Base-by-base conservation (phyloP, 2,329 filamentous ascomycete species). In the Apiospora saccharicola region DNA sequence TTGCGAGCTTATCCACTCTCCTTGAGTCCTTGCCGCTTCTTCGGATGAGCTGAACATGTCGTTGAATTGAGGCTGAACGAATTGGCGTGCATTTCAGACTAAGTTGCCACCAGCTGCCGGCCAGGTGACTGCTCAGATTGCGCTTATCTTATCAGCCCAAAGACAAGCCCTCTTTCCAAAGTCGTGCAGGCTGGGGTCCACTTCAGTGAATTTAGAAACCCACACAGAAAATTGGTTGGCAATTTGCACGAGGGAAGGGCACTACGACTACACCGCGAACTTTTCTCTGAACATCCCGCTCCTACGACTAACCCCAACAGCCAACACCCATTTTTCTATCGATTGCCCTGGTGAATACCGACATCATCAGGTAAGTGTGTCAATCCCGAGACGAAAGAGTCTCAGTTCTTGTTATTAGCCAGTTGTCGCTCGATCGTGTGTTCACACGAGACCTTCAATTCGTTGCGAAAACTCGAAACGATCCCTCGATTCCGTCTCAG, bases 291-390 rank as follows among this genome's bases (percentile, higher is more conserved):
- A 70, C 68, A 70, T 70, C 37, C 68, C 68, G 68, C 47, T 57
- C 44, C 26, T 12, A 69, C 68, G 68, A 70, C 68, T 70, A 70
- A 70, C 68, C 68, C 68, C 68, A 51, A 70, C 68, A 70, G 47
- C 68, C 68, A 44, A 44, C 47, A 57, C 68, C 47, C 68, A 57
- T 57, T 57, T 26, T 53, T 51, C 46, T 47, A 47, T 41, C 68
- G 68, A 70, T 70, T 70, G 68, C 68, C 49, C 68, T 53, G 68
- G 68, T 70, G 68, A 70, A 70, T 37, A 51, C 68, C 47, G 47
- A 47, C 47, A 53, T 70, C 68, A 70, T 53, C 68, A 70, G 68
- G 68, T 70, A 53, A 70, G 68, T 70, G 68, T 19, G 44, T n/a
- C 44, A 30, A 49, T 2, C 26, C 26, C 67, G 14, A 49, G 24